Percentiles rank a stretch among this genome's conserved stretches.
Conservation (phyloP, 106 monocot species). For the Dendrobium catenatum region DNA sequence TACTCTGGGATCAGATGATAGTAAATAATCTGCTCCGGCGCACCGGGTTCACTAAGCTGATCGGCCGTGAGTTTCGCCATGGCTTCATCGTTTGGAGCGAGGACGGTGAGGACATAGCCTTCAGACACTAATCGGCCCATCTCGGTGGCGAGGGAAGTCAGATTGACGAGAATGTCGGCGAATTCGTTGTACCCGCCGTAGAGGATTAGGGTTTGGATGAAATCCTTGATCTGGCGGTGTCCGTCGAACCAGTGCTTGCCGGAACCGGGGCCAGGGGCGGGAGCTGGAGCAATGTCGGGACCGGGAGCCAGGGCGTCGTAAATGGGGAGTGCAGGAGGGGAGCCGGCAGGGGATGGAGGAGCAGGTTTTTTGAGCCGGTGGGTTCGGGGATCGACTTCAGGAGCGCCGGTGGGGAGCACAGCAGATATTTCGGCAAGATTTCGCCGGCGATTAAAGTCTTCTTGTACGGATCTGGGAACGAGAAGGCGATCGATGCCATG, state of each 20-base stretch:
- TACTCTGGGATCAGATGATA: constrained; percentile 95
- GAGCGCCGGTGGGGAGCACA: constrained; percentile 22
- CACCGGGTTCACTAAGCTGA: constrained; percentile 61
- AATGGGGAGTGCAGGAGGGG: constrained; percentile 74
- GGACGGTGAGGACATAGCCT: constrained; percentile 86
- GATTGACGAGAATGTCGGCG: constrained; percentile 94
- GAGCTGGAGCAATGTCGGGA: constrained; percentile 71
- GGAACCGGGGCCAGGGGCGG: constrained; percentile 74
- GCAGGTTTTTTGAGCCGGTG: constrained; percentile 79
- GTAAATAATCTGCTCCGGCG: constrained; percentile 78
- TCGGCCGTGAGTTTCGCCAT: constrained; percentile 60
- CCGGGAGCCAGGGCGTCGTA: constrained; percentile 89
- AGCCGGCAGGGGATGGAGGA: constrained; percentile 48
- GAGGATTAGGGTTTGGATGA: constrained; percentile 95
- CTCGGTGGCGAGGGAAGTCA: constrained; percentile 90
- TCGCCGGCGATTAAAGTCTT: constrained; percentile 85
- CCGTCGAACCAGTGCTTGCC: constrained; percentile 75
- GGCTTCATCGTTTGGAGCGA: constrained; percentile 78
- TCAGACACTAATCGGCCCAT: constrained; percentile 94
- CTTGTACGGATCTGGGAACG: constrained; percentile 84
- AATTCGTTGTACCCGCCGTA: constrained; percentile 99
- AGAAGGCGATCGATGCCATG: constrained; percentile 80
- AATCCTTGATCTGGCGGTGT: constrained; percentile 84
- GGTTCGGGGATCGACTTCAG: constrained; percentile 62
- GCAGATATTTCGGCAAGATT: constrained; percentile 70